These are phyloP conservation scores for Leucosporidium yakuticum DNA, from an alignment of 768 basidiomycete species.

Conservation along the genomic window DNA sequence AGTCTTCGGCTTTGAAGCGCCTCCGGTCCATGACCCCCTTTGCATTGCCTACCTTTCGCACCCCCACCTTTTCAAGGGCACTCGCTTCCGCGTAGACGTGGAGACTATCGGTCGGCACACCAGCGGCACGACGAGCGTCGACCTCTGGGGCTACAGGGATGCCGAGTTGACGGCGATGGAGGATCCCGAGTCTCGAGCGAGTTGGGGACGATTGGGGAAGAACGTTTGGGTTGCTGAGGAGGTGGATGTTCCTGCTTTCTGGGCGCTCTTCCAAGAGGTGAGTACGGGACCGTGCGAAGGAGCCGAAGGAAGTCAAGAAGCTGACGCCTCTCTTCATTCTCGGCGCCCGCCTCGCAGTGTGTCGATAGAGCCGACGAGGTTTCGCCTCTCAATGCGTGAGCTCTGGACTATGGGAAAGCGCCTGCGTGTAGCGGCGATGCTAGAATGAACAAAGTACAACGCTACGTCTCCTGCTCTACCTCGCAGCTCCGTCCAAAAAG, in stretches of 20 bases:
- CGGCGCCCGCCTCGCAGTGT: slow-evolving; percentile 51
- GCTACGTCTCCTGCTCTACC: not conserved
- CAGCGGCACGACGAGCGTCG: slow-evolving; percentile 72
- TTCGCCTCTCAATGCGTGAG: slow-evolving; percentile 21
- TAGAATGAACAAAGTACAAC: not conserved
- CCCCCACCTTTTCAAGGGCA: slow-evolving; percentile 60
- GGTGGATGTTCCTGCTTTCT: slow-evolving; percentile 54
- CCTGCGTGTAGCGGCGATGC: not conserved
- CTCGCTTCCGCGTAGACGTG: slow-evolving; percentile 70
- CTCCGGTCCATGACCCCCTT: slow-evolving; percentile 79
- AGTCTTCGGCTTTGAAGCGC: slow-evolving; percentile 78
- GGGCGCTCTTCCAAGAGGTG: slow-evolving; percentile 17
- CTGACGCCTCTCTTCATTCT: slow-evolving; percentile 13
- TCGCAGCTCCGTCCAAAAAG: slow-evolving; percentile 58
- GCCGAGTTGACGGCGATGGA: slow-evolving; percentile 48
- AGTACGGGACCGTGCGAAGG: not conserved
- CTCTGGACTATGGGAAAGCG: too few relatives aligned
- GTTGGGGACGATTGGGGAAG: slow-evolving; percentile 66
- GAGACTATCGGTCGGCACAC: slow-evolving; percentile 63
- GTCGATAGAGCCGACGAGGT: slow-evolving; percentile 43
- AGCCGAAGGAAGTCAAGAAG: not conserved
- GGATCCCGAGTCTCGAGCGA: slow-evolving; percentile 37
- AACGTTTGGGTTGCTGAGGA: slow-evolving; percentile 68
- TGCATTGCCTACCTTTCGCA: slow-evolving; percentile 68
- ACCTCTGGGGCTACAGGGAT: slow-evolving; percentile 60